phyloP scores from a whole-genome alignment of 257 asterid species.

The Knoxia roxburghii region DNA sequence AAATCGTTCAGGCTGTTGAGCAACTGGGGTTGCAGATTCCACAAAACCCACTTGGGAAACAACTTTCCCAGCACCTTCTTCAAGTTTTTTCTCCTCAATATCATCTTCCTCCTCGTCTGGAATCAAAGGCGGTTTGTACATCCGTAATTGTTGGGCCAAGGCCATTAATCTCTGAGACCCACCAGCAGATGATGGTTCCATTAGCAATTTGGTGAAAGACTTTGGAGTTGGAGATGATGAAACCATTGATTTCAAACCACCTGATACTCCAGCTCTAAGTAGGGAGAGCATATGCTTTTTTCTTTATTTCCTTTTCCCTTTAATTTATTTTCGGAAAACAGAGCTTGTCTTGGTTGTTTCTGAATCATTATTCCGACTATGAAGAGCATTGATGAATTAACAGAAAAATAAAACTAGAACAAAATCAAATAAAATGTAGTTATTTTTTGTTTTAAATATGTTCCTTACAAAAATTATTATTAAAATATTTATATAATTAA shows the following conservation, averaged over 20 bases:
- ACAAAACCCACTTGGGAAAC: constrained; percentile 75
- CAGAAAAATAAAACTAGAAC: too few species aligned
- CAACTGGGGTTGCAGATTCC: constrained; percentile 64
- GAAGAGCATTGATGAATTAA: too few species aligned
- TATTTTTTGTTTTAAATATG: too few species aligned
- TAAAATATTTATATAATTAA: too few species aligned
- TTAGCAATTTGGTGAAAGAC: constrained; percentile 33
- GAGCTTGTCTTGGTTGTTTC: too few species aligned
- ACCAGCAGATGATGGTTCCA: constrained; percentile 33
- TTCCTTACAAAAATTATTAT: too few species aligned
- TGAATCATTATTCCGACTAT: too few species aligned
- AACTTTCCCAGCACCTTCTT: constrained; percentile 67
- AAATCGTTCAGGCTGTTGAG: constrained; percentile 43
- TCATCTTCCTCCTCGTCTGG: constrained; percentile 35
- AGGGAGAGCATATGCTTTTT: constrained; percentile 39
- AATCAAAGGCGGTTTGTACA: constrained; percentile 53
- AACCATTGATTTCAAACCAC: constrained; percentile 21
- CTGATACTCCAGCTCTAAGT: constrained; percentile 37
- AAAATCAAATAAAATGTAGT: too few species aligned
- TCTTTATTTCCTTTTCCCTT: too few species aligned
- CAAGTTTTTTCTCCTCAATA: constrained; percentile 51
- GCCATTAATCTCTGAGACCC: constrained; percentile 39
- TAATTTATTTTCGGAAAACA: too few species aligned
- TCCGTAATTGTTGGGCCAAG: constrained; percentile 73
- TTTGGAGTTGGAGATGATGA: constrained; percentile 20